Evolutionary conservation across 805 yeast genomes (phyloP).

Genomic region (Metschnikowia peoriensis): DNA sequence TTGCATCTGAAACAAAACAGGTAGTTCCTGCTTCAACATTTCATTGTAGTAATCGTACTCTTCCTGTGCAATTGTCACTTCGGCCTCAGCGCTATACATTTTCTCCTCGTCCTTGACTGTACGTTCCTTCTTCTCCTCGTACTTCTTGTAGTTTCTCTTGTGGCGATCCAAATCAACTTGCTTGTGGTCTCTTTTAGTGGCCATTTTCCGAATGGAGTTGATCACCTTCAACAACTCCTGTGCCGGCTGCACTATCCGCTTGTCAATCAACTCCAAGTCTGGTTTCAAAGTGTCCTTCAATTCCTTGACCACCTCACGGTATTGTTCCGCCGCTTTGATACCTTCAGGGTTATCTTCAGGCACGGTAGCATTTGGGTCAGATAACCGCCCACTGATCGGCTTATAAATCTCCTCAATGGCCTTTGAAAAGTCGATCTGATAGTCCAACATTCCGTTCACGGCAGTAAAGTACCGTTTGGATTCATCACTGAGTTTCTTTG

Average conservation of each 20-base stretch:
- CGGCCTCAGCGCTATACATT: conserved; percentile 85
- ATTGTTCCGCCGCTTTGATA: conserved; percentile 89
- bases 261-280: conserved; percentile 87
- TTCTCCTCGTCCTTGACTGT: conserved; percentile 89
- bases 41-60: conserved; percentile 96
- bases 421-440: conserved; percentile 92
- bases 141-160: conserved; percentile 63
- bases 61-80: conserved; percentile 85
- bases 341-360: conserved; percentile 98
- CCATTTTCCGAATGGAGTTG: conserved; percentile 84
- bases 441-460: conserved; percentile 88
- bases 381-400: conserved; percentile 89
- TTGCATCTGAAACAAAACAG: conserved; percentile 82
- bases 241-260: conserved; percentile 87
- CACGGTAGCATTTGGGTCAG: conserved; percentile 81
- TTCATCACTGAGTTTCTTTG: conserved; percentile 86
- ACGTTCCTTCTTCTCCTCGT: conserved; percentile 78
- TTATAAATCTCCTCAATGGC: conserved; percentile 95
- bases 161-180: conserved; percentile 91
- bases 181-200: conserved; percentile 92
- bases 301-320: conserved; percentile 82
- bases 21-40: conserved; percentile 87
- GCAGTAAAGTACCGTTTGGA: conserved; percentile 87
- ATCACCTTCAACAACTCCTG: conserved; percentile 84
- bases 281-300: conserved; percentile 85